phyloP scores from a whole-genome alignment of 305 asterid species.

The Solanum aculeatissimum region DNA sequence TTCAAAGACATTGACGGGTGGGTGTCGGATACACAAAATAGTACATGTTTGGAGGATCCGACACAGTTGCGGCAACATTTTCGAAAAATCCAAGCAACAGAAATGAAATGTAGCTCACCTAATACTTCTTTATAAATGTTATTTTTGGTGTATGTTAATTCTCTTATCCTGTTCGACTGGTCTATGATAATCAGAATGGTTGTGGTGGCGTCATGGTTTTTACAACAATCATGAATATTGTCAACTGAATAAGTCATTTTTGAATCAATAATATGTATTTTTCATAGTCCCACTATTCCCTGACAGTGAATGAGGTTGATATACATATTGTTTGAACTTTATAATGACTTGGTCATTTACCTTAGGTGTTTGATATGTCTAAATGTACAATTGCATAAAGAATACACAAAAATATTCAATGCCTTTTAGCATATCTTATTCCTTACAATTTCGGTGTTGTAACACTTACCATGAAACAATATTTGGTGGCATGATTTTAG shows the following conservation, averaged over 20 bases:
- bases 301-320: not conserved
- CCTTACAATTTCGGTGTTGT: not conserved
- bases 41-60: not conserved
- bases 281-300: not conserved
- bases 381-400: not conserved
- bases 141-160: not conserved
- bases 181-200: not conserved
- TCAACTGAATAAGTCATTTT: not conserved
- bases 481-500: not conserved
- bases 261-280: not conserved
- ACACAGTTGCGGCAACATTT: not conserved
- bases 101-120: not conserved
- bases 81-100: not conserved
- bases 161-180: not conserved
- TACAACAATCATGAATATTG: not conserved
- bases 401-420: not conserved
- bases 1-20: not conserved
- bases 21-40: not conserved
- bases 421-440: not conserved
- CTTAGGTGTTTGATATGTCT: not conserved
- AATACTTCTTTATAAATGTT: not conserved
- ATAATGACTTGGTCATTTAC: not conserved
- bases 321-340: not conserved
- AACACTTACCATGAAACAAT: not conserved
- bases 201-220: not conserved